Base-by-base conservation (phyloP, 306 rosid genomes). In the Cucumis cinereus region DNA sequence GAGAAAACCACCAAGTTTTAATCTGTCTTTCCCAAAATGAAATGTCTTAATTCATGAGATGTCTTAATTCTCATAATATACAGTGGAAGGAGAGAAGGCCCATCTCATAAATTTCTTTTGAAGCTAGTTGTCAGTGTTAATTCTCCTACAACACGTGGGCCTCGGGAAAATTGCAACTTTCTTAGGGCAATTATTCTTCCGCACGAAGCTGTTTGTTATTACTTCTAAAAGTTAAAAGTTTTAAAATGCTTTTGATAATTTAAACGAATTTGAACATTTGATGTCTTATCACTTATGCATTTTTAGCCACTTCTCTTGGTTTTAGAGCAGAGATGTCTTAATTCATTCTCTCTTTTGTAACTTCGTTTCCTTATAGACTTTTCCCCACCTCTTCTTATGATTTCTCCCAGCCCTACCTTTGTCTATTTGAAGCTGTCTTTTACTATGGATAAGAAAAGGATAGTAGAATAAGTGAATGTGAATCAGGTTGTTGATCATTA, bases 401-500 rank as follows among this genome's bases (percentile, higher is more conserved):
- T 45, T 45, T 45, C 52, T 5, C 52, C 35, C 35, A 30, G 35
- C 35, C 52, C 16, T 45, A 45, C 52, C 17, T 13, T 13, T 45
- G 5, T 45, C 52, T 45, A 45, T 45, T 60, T 28, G n/a, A 5
- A 60, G 20, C 19, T 14, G 17, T 26, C 40, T 60, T 4, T 59
- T 60, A 60, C 28, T 28, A 57, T 60, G 10, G 14, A 24, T 28
- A 0, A 1, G 1, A 12, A 11, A 24, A 62, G 70, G 22, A 6
- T 62, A 26, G 40, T 26, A 28, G 41, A 28, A 7, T 60, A 26
- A 20, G 30, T 41, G 52, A 45, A 45, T 45, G 52, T 38, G 49
- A 47, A 40, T 6, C 12, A 40, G 36, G 49, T 19, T 81, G 61
- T 58, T 57, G 71, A 82, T 84, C 79, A 84, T 14, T 54, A 28